Percentiles rank a stretch among this genome's conserved stretches.
Conservation (phyloP, 2,329 filamentous ascomycete genomes). For the Neoascochyta sp. region DNA sequence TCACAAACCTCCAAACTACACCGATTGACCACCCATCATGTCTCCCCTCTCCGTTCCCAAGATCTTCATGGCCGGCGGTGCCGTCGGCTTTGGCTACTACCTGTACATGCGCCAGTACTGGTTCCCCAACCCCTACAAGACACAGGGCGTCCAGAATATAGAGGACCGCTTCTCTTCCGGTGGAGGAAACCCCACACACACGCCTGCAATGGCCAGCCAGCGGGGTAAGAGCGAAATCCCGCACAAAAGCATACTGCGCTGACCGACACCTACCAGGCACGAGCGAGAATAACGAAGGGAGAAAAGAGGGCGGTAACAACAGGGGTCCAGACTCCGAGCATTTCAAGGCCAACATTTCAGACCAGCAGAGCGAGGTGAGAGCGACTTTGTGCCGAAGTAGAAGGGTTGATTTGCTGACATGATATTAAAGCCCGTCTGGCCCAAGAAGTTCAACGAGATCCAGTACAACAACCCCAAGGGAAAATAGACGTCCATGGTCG, state of each 20-base stretch:
- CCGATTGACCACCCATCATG: slow-evolving; percentile 11
- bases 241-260: slow-evolving; percentile 1
- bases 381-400: background rate
- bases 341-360: slow-evolving; percentile 24
- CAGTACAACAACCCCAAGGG: slow-evolving; percentile 33
- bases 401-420: slow-evolving; percentile 4
- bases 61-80: slow-evolving; percentile 37
- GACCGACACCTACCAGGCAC: slow-evolving; percentile 12
- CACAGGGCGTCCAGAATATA: slow-evolving; percentile 32
- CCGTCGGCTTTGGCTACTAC: slow-evolving; percentile 36
- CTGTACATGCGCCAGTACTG: slow-evolving; percentile 37
- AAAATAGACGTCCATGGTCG: slow-evolving; percentile 33
- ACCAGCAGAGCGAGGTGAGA: slow-evolving; percentile 26
- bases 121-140: slow-evolving; percentile 40
- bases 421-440: slow-evolving; percentile 20
- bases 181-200: slow-evolving; percentile 31
- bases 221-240: slow-evolving; percentile 19
- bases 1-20: slow-evolving; percentile 14
- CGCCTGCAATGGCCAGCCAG: slow-evolving; percentile 26
- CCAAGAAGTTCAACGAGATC: slow-evolving; percentile 32
- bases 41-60: slow-evolving; percentile 34
- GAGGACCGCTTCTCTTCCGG: slow-evolving; percentile 33
- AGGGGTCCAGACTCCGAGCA: slow-evolving; percentile 27
- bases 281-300: slow-evolving; percentile 18
- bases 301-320: slow-evolving; percentile 20